Evolutionary conservation across 2,329 filamentous ascomycete species (phyloP), one percentile per base, ranked within the genome.

Genomic region (Xylaria sp.): DNA sequence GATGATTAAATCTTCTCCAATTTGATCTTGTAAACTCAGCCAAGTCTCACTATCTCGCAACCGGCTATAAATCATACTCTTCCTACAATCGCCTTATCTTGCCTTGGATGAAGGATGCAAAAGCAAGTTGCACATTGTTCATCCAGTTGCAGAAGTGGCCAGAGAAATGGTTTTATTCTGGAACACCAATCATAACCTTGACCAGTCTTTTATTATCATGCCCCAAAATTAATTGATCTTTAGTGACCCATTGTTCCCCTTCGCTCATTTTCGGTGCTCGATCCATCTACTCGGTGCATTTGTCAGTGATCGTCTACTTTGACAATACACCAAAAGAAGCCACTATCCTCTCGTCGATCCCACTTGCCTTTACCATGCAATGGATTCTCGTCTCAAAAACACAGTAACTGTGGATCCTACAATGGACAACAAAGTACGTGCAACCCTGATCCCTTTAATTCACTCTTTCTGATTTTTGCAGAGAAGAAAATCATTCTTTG

Each of bases 401-500:
- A 41, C 3, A 32, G 41, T 56, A 34, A 2, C 39, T 25, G 8
- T 12, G 8, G 34, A n/a, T 25, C 12, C 41, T 5, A 25, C 32
- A 4, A 45, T 45, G n/a, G 20, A 28, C n/a, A 4, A n/a, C 25
- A 36, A 52, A 18, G 64, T 62, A 57, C 13, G 57, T 66, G 36
- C 13, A 41, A 43, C 13, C 8, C 2, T 0, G n/a, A 13, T 23
- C 39, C 28, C 36, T 9, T 36, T 25, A 18, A 34, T 39, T 34
- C 20, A 20, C n/a, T 43, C 15, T 57, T 46, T 43, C 41, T 62
- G n/a, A 66, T 50, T 25, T 13, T 32, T 4, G 8, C 43, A 61
- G 57, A 34, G 13, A 15, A 28, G 5, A 25, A 13, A n/a, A 15
- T 15, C 34, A 23, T 25, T 23, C 32, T 23, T n/a, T n/a, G 25